Evolutionary conservation across 306 rosid species (phyloP).

Genomic region (Glycine soja): DNA sequence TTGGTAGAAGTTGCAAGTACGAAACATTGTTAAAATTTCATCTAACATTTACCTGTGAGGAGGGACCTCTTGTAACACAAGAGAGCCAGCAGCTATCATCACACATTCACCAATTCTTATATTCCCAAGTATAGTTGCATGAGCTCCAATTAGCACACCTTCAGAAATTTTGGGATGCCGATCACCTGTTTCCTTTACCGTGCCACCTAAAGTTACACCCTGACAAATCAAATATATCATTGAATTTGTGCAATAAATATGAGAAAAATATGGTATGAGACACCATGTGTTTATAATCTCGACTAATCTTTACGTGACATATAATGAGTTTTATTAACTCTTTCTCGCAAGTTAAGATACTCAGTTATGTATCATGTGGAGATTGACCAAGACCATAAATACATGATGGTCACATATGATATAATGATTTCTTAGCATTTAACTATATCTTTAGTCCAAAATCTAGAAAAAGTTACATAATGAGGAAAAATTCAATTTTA

Average conservation of each 20-base stretch:
- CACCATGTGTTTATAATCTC: no score
- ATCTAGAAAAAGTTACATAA: no score
- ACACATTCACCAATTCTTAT: slow-evolving; percentile 74
- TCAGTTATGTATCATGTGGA: no score
- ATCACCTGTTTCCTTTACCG: slow-evolving; percentile 73
- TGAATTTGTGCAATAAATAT: neutral
- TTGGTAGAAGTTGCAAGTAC: neutral
- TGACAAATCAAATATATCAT: slow-evolving; percentile 36
- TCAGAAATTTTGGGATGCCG: slow-evolving; percentile 85
- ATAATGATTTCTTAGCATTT: no score
- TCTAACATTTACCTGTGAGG: slow-evolving; percentile 60
- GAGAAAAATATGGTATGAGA: neutral
- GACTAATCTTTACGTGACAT: no score
- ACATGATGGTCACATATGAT: no score
- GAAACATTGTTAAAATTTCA: neutral
- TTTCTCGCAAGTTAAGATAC: no score
- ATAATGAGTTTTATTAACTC: no score
- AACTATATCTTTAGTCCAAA: no score
- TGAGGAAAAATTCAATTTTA: no score
- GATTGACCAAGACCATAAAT: no score
- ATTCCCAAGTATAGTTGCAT: slow-evolving; percentile 75
- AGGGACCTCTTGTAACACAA: slow-evolving; percentile 72
- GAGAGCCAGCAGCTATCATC: slow-evolving; percentile 78
- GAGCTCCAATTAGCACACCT: slow-evolving; percentile 80
- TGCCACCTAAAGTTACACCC: slow-evolving; percentile 88